phyloP scores from a whole-genome alignment of 352 stramenopile genomes.

The Phytophthora citrophthora region DNA sequence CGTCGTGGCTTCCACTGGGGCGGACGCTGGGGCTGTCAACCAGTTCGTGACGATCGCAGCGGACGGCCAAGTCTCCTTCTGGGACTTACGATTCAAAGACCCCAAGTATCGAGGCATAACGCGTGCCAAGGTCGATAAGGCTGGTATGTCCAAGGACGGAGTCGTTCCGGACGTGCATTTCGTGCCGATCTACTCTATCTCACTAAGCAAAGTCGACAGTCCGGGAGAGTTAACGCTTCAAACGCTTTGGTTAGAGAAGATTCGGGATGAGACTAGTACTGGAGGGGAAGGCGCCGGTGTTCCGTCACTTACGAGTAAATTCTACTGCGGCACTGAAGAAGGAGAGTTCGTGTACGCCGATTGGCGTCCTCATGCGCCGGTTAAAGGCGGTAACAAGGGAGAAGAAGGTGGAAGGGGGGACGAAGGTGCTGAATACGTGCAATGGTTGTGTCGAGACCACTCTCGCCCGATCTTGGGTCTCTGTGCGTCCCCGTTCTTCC shows the following conservation, averaged over 20 bases:
- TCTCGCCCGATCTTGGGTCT: slow-evolving; percentile 82
- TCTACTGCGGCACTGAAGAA: slow-evolving; percentile 89
- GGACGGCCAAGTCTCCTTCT: slow-evolving; percentile 93
- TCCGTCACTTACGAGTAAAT: slow-evolving; percentile 57
- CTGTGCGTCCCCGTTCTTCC: slow-evolving; percentile 92
- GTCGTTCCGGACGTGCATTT: slow-evolving; percentile 77
- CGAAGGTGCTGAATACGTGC: slow-evolving; percentile 89
- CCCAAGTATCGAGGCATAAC: slow-evolving; percentile 77
- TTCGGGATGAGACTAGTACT: slow-evolving; percentile 53
- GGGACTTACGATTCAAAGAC: slow-evolving; percentile 92
- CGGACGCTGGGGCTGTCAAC: slow-evolving; percentile 61
- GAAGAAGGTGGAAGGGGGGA: slow-evolving; percentile 48
- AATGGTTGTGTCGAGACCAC: slow-evolving; percentile 91
- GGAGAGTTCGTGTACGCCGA: slow-evolving; percentile 91
- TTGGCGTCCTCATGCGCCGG: slow-evolving; percentile 79
- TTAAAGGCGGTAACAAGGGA: slow-evolving; percentile 38
- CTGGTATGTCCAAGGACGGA: slow-evolving; percentile 52
- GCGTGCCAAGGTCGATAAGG: slow-evolving; percentile 71
- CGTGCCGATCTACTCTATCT: slow-evolving; percentile 84
- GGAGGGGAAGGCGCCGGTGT: slow-evolving; percentile 10
- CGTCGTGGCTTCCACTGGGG: slow-evolving; percentile 53
- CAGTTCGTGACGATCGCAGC: slow-evolving; percentile 94
- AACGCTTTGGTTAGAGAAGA: slow-evolving; percentile 71
- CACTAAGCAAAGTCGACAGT: slow-evolving; percentile 78
- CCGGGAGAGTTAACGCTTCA: slow-evolving; percentile 69